phyloP scores from a whole-genome alignment of 2,329 filamentous ascomycete species.

The Colletotrichum sojae region DNA sequence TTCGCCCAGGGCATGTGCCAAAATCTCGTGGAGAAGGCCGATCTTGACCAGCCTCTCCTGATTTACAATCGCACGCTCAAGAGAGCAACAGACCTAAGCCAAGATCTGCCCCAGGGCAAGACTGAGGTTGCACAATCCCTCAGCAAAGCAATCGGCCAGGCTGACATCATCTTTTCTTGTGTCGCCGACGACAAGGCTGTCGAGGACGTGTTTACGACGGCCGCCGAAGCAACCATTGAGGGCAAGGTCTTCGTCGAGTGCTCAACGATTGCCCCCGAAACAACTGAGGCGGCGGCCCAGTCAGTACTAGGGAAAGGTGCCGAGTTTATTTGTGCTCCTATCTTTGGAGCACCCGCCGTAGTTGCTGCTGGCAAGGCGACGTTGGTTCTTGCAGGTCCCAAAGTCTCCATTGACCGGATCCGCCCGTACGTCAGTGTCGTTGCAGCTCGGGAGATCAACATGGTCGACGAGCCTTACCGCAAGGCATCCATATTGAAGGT shows the following conservation, averaged over 20 bases:
- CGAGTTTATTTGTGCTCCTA: conserved; percentile 79
- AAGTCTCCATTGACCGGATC: conserved; percentile 72
- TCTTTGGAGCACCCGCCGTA: conserved; percentile 81
- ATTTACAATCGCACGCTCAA: conserved; percentile 84
- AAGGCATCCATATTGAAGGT: conserved; percentile 82
- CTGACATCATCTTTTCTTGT: conserved; percentile 87
- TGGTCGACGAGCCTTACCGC: conserved; percentile 77
- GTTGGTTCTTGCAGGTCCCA: conserved; percentile 79
- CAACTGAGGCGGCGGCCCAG: conserved; percentile 76
- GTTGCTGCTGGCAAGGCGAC: conserved; percentile 80
- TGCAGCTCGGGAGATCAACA: conserved; percentile 79
- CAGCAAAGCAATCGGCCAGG: conserved; percentile 73
- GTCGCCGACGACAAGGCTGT: conserved; percentile 84
- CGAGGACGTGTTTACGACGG: conserved; percentile 70
- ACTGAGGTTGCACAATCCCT: conserved; percentile 75
- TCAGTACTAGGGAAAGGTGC: conserved; percentile 72
- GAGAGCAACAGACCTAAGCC: conserved; percentile 74
- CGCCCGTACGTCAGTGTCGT: conserved; percentile 81
- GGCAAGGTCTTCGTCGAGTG: conserved; percentile 89
- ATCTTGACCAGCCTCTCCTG: conserved; percentile 78
- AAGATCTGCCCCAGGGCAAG: conserved; percentile 72
- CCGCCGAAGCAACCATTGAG: conserved; percentile 69
- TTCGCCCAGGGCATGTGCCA: conserved; percentile 80
- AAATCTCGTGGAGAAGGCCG: conserved; percentile 85
- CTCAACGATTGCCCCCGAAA: conserved; percentile 89